These are phyloP conservation scores for Colletotrichum tropicicola DNA, from an alignment of 2,329 filamentous ascomycete species.

Conservation along the genomic window DNA sequence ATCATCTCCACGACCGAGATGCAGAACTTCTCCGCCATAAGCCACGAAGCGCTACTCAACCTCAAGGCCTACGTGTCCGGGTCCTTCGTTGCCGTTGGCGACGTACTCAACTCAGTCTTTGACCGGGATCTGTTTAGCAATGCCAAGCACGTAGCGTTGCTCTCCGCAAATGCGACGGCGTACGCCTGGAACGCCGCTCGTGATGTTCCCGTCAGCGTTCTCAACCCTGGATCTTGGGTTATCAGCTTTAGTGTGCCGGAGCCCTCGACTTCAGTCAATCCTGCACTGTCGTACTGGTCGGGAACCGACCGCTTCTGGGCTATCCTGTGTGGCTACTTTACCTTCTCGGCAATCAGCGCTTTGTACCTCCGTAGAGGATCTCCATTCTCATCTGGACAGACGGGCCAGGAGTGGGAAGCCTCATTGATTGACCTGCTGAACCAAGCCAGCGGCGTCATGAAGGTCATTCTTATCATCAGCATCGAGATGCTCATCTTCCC, in stretches of 20 bases:
- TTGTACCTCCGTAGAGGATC: slow-evolving; percentile 81
- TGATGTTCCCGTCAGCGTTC: slow-evolving; percentile 44
- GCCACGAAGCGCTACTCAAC: slow-evolving; percentile 73
- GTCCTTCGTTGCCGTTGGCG: slow-evolving; percentile 49
- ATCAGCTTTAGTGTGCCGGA: slow-evolving; percentile 61
- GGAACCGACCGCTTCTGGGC: slow-evolving; percentile 73
- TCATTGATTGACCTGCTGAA: slow-evolving; percentile 83
- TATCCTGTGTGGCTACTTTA: slow-evolving; percentile 82
- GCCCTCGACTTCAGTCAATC: slow-evolving; percentile 53
- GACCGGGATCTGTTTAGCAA: slow-evolving; percentile 51
- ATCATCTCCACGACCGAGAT: slow-evolving; percentile 68
- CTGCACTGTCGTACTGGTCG: slow-evolving; percentile 73
- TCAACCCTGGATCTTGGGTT: slow-evolving; percentile 65
- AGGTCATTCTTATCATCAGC: slow-evolving; percentile 97
- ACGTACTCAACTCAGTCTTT: slow-evolving; percentile 52
- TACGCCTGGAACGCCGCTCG: slow-evolving; percentile 37
- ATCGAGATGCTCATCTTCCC: slow-evolving; percentile 99
- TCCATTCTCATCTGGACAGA: slow-evolving; percentile 68
- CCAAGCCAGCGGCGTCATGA: slow-evolving; percentile 96
- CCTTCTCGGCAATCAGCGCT: slow-evolving; percentile 77
- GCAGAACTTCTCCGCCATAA: slow-evolving; percentile 79
- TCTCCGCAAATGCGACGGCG: slow-evolving; percentile 31
- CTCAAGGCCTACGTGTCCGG: slow-evolving; percentile 63
- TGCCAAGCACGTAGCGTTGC: slow-evolving; percentile 31
- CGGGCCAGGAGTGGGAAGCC: slow-evolving; percentile 75